A percentile compares a stretch with the other conserved stretches of the same genome.
phyloP scores from a whole-genome alignment of 805 yeast genomes.

The Cyberlindnera maclurae region DNA sequence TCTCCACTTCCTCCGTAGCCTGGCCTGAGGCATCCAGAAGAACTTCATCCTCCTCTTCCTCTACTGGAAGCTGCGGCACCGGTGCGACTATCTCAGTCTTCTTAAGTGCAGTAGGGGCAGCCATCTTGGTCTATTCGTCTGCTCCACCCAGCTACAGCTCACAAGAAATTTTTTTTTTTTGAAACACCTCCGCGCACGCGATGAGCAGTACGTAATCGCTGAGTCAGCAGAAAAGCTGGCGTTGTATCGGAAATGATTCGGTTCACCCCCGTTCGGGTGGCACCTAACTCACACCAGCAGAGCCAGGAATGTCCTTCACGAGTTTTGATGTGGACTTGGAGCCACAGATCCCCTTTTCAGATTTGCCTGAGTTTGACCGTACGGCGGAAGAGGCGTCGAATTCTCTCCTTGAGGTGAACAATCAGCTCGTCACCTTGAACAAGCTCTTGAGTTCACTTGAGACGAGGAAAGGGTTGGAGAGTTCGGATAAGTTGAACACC shows the following conservation, averaged over 20 bases:
- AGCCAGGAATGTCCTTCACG: constrained; percentile 20
- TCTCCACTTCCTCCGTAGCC: constrained; percentile 7
- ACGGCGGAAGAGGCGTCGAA: constrained; percentile 38
- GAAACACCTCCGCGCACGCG: too few relatives aligned
- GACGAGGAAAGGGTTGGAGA: constrained; percentile 8
- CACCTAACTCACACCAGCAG: not conserved
- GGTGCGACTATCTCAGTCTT: constrained; percentile 3
- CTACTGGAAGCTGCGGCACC: constrained; percentile 2
- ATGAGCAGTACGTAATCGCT: too few relatives aligned
- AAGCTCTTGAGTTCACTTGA: constrained; percentile 36
- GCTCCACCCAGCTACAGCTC: too few relatives aligned
- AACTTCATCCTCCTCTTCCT: constrained; percentile 31
- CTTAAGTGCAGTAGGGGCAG: constrained; percentile 38
- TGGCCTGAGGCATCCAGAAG: constrained; percentile 29
- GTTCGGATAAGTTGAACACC: constrained; percentile 31
- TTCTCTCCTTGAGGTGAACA: constrained; percentile 44
- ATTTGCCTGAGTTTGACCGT: constrained; percentile 48
- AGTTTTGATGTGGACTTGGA: constrained; percentile 22
- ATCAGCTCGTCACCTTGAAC: constrained; percentile 41
- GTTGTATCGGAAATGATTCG: too few relatives aligned
- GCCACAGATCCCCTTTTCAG: constrained; percentile 26
- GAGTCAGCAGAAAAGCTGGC: too few relatives aligned
- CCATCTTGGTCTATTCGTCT: constrained; percentile 25
- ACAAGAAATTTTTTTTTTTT: too few relatives aligned
- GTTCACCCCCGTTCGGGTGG: not conserved